Evolutionary conservation across 2,329 filamentous ascomycete species (phyloP).

Genomic region (Colletotrichum euphorbiae): DNA sequence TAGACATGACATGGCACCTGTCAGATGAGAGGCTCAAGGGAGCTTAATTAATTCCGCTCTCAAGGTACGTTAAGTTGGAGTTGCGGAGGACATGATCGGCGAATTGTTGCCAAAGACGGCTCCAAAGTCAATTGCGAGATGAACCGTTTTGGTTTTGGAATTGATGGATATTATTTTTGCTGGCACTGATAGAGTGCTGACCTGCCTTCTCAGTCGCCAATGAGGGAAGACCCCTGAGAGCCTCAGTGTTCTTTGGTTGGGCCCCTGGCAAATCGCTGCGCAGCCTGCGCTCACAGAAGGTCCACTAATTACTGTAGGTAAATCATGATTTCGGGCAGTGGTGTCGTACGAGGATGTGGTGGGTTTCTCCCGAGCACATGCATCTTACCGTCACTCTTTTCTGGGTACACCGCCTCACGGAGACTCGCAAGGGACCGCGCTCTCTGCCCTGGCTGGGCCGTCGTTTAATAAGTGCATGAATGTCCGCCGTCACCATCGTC

Average conservation of each 20-base stretch:
- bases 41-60: conserved; percentile 3
- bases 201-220: not conserved
- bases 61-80: not conserved
- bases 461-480: conserved; percentile 30
- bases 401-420: conserved; percentile 32
- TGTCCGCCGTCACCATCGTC: conserved; percentile 4
- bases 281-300: not conserved
- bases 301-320: conserved; percentile 4
- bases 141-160: not conserved
- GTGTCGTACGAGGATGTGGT: conserved; percentile 22
- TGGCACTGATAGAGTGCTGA: conserved; percentile 6
- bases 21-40: not conserved
- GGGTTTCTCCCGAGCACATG: conserved; percentile 37
- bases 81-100: not conserved
- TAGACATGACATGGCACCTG: conserved; percentile 16
- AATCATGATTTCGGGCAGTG: conserved; percentile 10
- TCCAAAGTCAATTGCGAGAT: conserved; percentile 3
- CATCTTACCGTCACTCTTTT: not conserved
- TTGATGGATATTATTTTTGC: not conserved
- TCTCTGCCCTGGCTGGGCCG: conserved; percentile 6
- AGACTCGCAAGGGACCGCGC: conserved; percentile 24
- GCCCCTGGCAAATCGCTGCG: no score
- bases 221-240: conserved; percentile 5
- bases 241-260: not conserved
- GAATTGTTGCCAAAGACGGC: not conserved